Percentiles rank a stretch among this genome's conserved stretches.
phyloP scores from a whole-genome alignment of 2,329 filamentous ascomycete species.

The Chaetomium olivaceum region DNA sequence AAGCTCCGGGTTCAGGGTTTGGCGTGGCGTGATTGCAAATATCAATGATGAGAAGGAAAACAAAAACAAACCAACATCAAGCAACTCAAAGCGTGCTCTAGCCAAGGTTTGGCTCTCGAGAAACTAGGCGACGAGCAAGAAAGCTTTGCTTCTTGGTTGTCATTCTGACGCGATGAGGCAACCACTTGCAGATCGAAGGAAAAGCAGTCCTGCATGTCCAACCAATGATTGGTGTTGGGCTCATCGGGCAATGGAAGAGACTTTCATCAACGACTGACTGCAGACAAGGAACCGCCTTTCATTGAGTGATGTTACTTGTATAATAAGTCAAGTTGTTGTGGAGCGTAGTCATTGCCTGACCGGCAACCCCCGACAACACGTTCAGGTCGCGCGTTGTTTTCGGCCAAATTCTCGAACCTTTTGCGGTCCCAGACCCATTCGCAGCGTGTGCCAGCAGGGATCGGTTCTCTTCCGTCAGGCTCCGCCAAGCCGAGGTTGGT shows the following conservation, averaged over 20 bases:
- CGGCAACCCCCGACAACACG: background rate
- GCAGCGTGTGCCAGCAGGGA: background rate
- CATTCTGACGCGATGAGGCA: background rate
- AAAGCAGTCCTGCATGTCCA: conserved; percentile 5
- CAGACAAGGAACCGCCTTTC: background rate
- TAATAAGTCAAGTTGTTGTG: background rate
- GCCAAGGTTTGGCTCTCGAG: background rate
- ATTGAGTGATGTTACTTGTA: background rate
- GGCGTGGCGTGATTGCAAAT: conserved; percentile 4
- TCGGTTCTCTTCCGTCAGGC: conserved; percentile 17
- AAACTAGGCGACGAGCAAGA: background rate
- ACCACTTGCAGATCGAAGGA: conserved; percentile 7
- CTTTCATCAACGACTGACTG: background rate
- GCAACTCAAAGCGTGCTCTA: background rate
- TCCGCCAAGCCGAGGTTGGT: conserved; percentile 27
- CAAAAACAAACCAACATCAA: background rate
- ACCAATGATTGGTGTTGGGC: conserved; percentile 3
- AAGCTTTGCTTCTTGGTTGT: background rate
- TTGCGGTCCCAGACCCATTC: background rate
- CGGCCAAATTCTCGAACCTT: conserved; percentile 1
- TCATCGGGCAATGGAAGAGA: conserved; percentile 8
- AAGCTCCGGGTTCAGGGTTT: conserved; percentile 7
- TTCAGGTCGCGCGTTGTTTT: background rate
- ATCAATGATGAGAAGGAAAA: background rate
- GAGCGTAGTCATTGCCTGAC: background rate